Base-by-base conservation (phyloP, 2,329 filamentous ascomycete species). In the Ophiocordyceps camponoti-leonardi region DNA sequence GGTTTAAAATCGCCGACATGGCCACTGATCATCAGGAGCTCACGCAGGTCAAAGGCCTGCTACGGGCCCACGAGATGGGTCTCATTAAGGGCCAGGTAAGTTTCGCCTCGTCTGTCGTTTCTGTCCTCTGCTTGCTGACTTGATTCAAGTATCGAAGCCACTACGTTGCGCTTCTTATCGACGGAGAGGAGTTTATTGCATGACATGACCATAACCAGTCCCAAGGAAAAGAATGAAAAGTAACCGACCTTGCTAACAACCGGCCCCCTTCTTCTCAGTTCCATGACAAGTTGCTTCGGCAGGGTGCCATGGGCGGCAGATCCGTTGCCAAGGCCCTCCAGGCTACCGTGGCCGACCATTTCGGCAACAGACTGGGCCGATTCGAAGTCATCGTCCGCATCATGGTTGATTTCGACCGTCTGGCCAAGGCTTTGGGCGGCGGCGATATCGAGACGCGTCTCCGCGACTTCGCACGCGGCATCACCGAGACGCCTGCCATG, bases 151-250 rank as follows among this genome's bases (percentile, higher is more conserved):
- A 65, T 48, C 65, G 62, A 44, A 79, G 78, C 58, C 67, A 71
- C 39, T 81, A 81, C 56, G 65, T 79, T 53, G 59, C 75, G 50
- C 67, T 79, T 37, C 56, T 80, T 51, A 71, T 82, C 52, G 78
- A 81, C 56, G 78, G 77, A 35, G 72, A 82, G 56, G 73, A 75
- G 41, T 66, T 79, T 48, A 62, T 79, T 57, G 77, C 80, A 53
- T 45, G 55, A 54, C 44, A 20, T 20, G 35, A 44, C 41, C 46
- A 40, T 45, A 11, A 8, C 2, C 20, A 44, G n/a, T n/a, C n/a
- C n/a, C n/a, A n/a, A n/a, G n/a, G n/a, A n/a, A n/a, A n/a, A n/a
- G n/a, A n/a, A n/a, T n/a, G n/a, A n/a, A n/a, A n/a, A n/a, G n/a
- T n/a, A n/a, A n/a, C n/a, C n/a, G 35, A 28, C 10, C 41, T 7